Evolutionary conservation across 257 asterid species (phyloP).

Genomic region (Solanum paucissectum): DNA sequence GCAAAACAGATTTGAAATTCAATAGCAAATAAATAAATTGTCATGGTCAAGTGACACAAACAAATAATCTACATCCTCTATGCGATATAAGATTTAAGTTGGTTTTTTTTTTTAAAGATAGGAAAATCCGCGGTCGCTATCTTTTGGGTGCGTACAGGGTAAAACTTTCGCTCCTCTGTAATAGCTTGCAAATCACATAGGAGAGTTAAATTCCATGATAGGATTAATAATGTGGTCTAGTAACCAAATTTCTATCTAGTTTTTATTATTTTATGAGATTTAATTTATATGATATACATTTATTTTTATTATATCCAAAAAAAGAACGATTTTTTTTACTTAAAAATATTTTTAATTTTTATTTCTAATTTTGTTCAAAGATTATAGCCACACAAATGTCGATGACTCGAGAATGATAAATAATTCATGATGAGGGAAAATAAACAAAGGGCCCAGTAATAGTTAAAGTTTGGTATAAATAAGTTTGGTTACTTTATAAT

Average conservation of each 20-base stretch:
- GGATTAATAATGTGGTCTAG: background rate
- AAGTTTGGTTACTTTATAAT: background rate
- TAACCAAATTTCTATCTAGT: background rate
- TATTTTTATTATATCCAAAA: background rate
- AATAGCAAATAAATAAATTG: too few relatives aligned
- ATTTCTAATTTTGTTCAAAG: background rate
- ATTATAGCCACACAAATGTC: too few relatives aligned
- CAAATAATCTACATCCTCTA: too few relatives aligned
- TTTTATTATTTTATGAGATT: too few relatives aligned
- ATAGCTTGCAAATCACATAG: too few relatives aligned
- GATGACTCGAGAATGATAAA: background rate
- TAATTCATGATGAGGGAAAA: background rate
- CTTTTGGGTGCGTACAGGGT: too few relatives aligned
- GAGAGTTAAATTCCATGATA: background rate
- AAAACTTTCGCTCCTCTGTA: rapidly evolving
- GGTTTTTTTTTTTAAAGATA: too few relatives aligned
- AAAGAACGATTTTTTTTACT: too few relatives aligned
- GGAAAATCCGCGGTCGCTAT: rapidly evolving
- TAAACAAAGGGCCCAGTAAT: background rate
- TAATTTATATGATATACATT: too few relatives aligned
- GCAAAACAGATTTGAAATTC: background rate
- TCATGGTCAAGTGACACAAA: background rate
- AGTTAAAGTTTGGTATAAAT: background rate
- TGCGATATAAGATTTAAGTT: too few relatives aligned
- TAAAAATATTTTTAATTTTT: too few relatives aligned